Percentiles rank a stretch among this genome's conserved stretches.
Conservation (phyloP, 1,139 yeast genomes). For the Petasospora rhodanensis region DNA sequence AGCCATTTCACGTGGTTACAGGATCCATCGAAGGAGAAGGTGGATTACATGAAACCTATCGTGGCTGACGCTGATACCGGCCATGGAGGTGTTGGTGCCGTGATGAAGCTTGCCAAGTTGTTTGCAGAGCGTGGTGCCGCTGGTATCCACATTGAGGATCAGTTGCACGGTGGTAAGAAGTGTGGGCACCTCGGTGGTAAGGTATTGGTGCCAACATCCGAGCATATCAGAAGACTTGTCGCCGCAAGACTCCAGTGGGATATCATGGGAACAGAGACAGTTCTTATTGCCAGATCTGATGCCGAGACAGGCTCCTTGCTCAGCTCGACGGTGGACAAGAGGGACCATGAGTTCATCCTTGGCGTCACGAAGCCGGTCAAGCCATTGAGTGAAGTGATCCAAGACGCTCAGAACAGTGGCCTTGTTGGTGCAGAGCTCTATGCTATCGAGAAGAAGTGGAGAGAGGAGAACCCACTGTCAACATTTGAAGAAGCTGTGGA, state of each 20-base stretch:
- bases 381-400: constrained; percentile 45
- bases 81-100: constrained; percentile 62
- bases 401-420: constrained; percentile 40
- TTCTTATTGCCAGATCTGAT: constrained; percentile 58
- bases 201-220: constrained; percentile 56
- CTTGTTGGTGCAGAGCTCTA: constrained; percentile 32
- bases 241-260: constrained; percentile 66
- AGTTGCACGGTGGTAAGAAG: constrained; percentile 60
- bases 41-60: constrained; percentile 56
- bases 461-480: constrained; percentile 34
- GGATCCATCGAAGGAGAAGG: constrained; percentile 23
- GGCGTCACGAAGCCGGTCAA: constrained; percentile 39
- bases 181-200: constrained; percentile 65
- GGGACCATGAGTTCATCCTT: constrained; percentile 50
- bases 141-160: constrained; percentile 61
- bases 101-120: constrained; percentile 57
- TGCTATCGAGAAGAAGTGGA: constrained; percentile 42
- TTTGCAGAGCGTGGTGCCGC: constrained; percentile 67
- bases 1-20: constrained; percentile 38
- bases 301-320: constrained; percentile 53
- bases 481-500: constrained; percentile 50
- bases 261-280: constrained; percentile 54
- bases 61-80: constrained; percentile 69
- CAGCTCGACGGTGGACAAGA: constrained; percentile 50
- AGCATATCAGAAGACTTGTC: constrained; percentile 49